phyloP scores from a whole-genome alignment of 2,329 filamentous ascomycete species.

The Cadophora malorum region DNA sequence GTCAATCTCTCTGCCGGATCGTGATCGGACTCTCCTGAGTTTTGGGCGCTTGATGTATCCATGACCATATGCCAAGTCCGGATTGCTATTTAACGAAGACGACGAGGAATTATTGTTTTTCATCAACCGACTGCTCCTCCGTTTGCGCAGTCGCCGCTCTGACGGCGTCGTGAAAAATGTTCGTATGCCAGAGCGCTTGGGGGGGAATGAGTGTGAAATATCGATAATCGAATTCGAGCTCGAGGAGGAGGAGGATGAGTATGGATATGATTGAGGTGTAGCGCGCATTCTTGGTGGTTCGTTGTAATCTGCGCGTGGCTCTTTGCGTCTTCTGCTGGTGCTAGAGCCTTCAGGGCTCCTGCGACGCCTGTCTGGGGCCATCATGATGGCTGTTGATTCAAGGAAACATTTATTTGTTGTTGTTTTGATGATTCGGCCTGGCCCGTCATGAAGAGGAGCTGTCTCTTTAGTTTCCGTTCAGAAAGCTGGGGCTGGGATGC shows the following conservation, averaged over 20 bases:
- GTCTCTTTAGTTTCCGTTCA: slow-evolving; percentile 22
- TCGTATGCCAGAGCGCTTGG: slow-evolving; percentile 57
- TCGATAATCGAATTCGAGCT: slow-evolving; percentile 56
- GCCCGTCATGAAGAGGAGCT: slow-evolving; percentile 12
- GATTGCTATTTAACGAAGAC: slow-evolving; percentile 63
- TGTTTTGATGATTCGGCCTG: slow-evolving; percentile 16
- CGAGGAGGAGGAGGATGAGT: slow-evolving; percentile 38
- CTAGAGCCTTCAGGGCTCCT: slow-evolving; percentile 37
- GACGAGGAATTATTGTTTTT: slow-evolving; percentile 67
- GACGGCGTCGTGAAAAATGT: slow-evolving; percentile 69
- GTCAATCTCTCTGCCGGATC: slow-evolving; percentile 41
- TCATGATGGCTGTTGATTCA: slow-evolving; percentile 36
- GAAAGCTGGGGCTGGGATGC: slow-evolving; percentile 24
- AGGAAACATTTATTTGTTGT: slow-evolving; percentile 25
- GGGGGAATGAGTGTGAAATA: slow-evolving; percentile 63
- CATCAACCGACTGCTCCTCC: slow-evolving; percentile 58
- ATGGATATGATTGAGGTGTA: slow-evolving; percentile 27
- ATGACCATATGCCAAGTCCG: slow-evolving; percentile 71
- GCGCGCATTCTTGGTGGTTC: slow-evolving; percentile 35
- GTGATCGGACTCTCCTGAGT: slow-evolving; percentile 37
- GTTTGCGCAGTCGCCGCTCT: slow-evolving; percentile 56
- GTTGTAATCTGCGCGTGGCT: slow-evolving; percentile 32
- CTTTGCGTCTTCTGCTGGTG: slow-evolving; percentile 26
- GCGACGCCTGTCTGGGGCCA: slow-evolving; percentile 36
- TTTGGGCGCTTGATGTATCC: slow-evolving; percentile 53